Evolutionary conservation across 2,329 filamentous ascomycete genomes (phyloP).

Genomic region (Fusarium anguioides): DNA sequence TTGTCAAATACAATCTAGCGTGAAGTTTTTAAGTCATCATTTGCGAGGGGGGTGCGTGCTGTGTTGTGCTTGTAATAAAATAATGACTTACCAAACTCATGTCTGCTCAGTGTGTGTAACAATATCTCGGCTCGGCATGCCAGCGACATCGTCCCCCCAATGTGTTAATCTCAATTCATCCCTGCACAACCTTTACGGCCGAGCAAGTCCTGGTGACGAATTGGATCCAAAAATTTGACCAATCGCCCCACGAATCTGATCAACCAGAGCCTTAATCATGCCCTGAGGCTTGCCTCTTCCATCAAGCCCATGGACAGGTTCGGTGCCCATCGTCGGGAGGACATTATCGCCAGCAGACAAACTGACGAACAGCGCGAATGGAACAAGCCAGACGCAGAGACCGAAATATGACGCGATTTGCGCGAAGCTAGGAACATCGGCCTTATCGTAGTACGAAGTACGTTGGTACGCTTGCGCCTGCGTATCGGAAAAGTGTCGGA

Average conservation of each 20-base stretch:
- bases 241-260: slow-evolving; percentile 65
- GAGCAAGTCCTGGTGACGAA: slow-evolving; percentile 35
- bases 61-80: too few species aligned
- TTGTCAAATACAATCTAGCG: slow-evolving; percentile 63
- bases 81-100: slow-evolving; percentile 16
- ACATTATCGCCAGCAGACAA: slow-evolving; percentile 95
- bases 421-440: slow-evolving; percentile 81
- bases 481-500: slow-evolving; percentile 83
- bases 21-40: slow-evolving; percentile 56
- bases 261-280: slow-evolving; percentile 74
- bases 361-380: slow-evolving; percentile 94
- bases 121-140: slow-evolving; percentile 1
- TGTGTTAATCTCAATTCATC: not conserved
- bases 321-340: slow-evolving; percentile 87
- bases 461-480: slow-evolving; percentile 68
- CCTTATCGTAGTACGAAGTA: slow-evolving; percentile 71
- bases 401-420: slow-evolving; percentile 98
- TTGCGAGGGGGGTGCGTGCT: not conserved
- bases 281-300: slow-evolving; percentile 68
- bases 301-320: slow-evolving; percentile 59
- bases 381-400: slow-evolving; percentile 95
- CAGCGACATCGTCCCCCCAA: not conserved
- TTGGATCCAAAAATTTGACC: slow-evolving; percentile 55
- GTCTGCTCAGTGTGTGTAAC: rapidly evolving
- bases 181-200: slow-evolving; percentile 30